Percentiles rank a stretch among this genome's conserved stretches.
Conservation (phyloP, 768 basidiomycete genomes). For the Lepiota venenata region DNA sequence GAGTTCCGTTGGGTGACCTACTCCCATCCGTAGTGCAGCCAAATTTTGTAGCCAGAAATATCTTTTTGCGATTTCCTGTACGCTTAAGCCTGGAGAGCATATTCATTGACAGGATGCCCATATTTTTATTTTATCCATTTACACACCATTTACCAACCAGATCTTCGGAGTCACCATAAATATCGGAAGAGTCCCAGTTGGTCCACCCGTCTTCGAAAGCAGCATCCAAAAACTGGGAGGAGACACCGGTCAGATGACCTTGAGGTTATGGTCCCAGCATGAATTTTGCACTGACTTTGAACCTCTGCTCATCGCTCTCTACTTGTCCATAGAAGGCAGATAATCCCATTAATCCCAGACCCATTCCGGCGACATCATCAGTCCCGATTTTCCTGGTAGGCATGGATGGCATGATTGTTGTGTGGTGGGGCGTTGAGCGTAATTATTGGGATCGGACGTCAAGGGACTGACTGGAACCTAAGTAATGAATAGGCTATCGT, state of each 20-base stretch:
- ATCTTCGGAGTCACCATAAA: constrained; percentile 43
- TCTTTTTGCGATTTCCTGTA: constrained; percentile 46
- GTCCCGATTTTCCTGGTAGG: constrained; percentile 39
- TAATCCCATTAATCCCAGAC: constrained; percentile 60
- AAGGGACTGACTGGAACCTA: too few species aligned
- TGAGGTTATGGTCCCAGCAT: too few species aligned
- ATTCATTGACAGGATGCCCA: too few species aligned
- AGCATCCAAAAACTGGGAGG: constrained; percentile 33
- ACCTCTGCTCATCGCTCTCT: constrained; percentile 51
- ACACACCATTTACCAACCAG: constrained; percentile 40
- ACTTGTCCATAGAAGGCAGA: constrained; percentile 42
- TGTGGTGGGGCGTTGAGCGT: too few species aligned
- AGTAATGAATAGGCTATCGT: too few species aligned
- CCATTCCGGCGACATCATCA: constrained; percentile 43
- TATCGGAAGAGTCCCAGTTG: constrained; percentile 46
- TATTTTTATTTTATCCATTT: too few species aligned
- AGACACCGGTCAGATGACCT: neutral
- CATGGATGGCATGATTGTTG: neutral
- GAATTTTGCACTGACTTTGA: constrained; percentile 37
- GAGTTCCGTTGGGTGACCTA: constrained; percentile 21
- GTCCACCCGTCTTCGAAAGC: constrained; percentile 38
- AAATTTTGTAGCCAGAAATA: constrained; percentile 62
- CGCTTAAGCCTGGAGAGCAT: constrained; percentile 37
- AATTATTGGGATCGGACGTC: too few species aligned
- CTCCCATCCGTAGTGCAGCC: constrained; percentile 19